Evolutionary conservation across 805 yeast species (phyloP).

Genomic region (Sugiyamaella lignohabitans): DNA sequence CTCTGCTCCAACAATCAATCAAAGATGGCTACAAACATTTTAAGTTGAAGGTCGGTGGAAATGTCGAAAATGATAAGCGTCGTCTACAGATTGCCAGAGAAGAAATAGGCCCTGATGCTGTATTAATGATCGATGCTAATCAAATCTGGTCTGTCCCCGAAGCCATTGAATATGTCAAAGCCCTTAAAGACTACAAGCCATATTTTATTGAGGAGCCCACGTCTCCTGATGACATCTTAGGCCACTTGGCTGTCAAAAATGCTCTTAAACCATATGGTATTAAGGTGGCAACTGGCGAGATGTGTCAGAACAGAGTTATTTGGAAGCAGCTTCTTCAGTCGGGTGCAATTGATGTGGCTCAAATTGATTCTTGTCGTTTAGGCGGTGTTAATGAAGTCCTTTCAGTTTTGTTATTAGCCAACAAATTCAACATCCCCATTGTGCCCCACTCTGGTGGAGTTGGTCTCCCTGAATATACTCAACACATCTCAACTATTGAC

Average conservation of each 20-base stretch:
- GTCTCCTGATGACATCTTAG: conserved; percentile 29
- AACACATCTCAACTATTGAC: conserved; percentile 28
- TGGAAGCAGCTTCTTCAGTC: conserved; percentile 27
- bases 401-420: conserved; percentile 28
- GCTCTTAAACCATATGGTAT: conserved; percentile 26
- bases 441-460: conserved; percentile 31
- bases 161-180: conserved; percentile 27
- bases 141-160: conserved; percentile 31
- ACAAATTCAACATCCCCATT: conserved; percentile 27
- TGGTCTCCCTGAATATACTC: conserved; percentile 30
- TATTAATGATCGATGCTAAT: conserved; percentile 29
- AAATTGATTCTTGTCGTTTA: conserved; percentile 29
- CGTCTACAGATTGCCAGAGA: conserved; percentile 34
- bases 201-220: conserved; percentile 31
- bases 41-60: conserved; percentile 37
- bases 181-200: conserved; percentile 26
- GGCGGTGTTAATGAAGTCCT: conserved; percentile 31
- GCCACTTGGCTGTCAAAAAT: conserved; percentile 24
- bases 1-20: conserved; percentile 29
- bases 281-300: conserved; percentile 30
- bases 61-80: conserved; percentile 31
- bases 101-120: conserved; percentile 23
- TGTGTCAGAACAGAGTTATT: conserved; percentile 29
- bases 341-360: conserved; percentile 27
- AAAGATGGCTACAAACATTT: conserved; percentile 34